Base-by-base conservation (phyloP, 2,329 filamentous ascomycete species). In the Pseudogymnoascus sp. region DNA sequence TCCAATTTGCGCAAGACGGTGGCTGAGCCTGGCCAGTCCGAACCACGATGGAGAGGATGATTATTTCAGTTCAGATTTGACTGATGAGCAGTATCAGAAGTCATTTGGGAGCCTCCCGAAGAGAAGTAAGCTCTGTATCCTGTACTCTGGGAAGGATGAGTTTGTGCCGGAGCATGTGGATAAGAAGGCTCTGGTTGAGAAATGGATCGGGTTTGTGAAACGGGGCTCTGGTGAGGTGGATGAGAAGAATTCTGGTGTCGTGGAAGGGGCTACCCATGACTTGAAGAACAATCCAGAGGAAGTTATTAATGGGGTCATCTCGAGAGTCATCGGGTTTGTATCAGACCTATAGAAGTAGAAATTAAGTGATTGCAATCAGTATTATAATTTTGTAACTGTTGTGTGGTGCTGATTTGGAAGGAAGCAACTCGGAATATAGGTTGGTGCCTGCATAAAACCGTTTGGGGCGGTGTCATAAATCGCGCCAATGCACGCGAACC, bases 21-120 rank as follows among this genome's bases (percentile, higher is more conserved):
- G 84, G 71, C 70, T 86, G 36, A 83, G 82, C 53, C 74, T 89
- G 6, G 75, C 80, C 0, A 81, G 78, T 20, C 82, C 82, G 0
- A 75, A 77, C 53, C 73, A 77, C 58, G 78, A 78, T 28, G 82
- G 81, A 2, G 81, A 82, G 53, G 87, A 90, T 70, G 87, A 90
- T 70, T 83, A 85, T 65, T 90, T 89, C 72, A 86, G 82, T 60
- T 82, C 79, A 8, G 87, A 89, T 72, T 71, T 88, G 33, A 70
- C 67, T 0, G 80, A 83, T 41, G 73, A 78, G 60, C 72, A 76
- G 28, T 70, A 88, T 36, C 66, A 70, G 61, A 70, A 70, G 22
- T 85, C 82, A 0, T 89, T 89, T 74, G 86, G 86, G 0, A 72
- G 64, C 43, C 66, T 84, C 8, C 74, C 71, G 7, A 64, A 73